phyloP scores from a whole-genome alignment of 139 green algal species.

The Micromonas commoda region DNA sequence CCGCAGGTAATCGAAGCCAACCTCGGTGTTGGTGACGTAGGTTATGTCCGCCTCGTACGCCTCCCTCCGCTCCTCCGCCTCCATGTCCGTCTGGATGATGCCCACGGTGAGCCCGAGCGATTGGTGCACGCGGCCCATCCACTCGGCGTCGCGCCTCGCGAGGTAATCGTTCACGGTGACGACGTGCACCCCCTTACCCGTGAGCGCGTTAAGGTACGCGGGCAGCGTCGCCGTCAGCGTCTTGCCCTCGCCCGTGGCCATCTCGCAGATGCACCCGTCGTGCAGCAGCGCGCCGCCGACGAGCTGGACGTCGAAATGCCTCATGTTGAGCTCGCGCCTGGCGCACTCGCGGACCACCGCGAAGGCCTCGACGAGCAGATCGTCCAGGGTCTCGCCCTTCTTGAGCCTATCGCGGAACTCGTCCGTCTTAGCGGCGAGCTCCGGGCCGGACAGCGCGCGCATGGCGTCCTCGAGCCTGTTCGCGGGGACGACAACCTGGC shows the following conservation, averaged over 20 bases:
- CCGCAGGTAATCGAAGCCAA: constrained; percentile 96
- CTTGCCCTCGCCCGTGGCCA: constrained; percentile 96
- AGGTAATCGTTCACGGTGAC: constrained; percentile 99
- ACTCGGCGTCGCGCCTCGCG: constrained; percentile 86
- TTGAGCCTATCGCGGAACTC: constrained; percentile 44
- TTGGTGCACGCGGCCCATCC: constrained; percentile 77
- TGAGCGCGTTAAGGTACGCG: constrained; percentile 92
- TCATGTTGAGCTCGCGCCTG: constrained; percentile 82
- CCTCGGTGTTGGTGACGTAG: constrained; percentile 96
- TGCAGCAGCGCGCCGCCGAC: constrained; percentile 96
- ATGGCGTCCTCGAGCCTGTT: constrained; percentile 19
- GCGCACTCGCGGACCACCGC: constrained; percentile 83
- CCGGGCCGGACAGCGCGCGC: constrained; percentile 21
- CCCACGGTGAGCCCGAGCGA: constrained; percentile 79
- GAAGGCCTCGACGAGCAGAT: constrained; percentile 42
- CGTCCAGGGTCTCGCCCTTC: constrained; percentile 41
- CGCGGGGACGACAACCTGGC: constrained; percentile 7
- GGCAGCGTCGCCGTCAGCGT: constrained; percentile 91
- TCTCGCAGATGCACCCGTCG: constrained; percentile 91
- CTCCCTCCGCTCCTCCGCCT: constrained; percentile 54
- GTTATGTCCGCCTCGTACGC: constrained; percentile 87
- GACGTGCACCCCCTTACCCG: constrained; percentile 87
- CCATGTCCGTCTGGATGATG: constrained; percentile 43
- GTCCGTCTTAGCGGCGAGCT: constrained; percentile 41
- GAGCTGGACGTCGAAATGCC: constrained; percentile 97